Base-by-base conservation (phyloP, 768 basidiomycete species). In the Mrakia hoshinonis region DNA sequence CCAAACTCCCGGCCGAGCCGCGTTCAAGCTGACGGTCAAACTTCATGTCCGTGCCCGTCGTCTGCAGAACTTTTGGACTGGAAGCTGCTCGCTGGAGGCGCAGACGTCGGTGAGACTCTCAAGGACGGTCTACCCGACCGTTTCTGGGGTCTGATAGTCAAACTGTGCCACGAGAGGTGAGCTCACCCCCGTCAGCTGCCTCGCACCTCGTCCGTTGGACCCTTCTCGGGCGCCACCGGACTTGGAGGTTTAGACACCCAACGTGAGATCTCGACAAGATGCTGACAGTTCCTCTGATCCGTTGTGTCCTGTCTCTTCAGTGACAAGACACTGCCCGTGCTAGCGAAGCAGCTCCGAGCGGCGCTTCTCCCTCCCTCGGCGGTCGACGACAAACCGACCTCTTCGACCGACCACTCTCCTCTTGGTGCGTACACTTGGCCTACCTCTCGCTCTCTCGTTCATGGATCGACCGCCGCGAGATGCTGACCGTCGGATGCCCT, bases 131-230 rank as follows among this genome's bases (percentile, higher is more conserved):
- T 92, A 63, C 88, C 91, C 0, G 84, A 87, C 4, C 85, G 88
- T 73, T 83, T 92, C 77, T 83, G 81, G 74, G 85, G 90, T 1
- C 80, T 94, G 31, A 85, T 95, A 75, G 91, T 87, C 6, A 92
- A 92, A 78, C 79, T 92, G 49, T 85, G 85, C 0, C 89, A 92
- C 74, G 92, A 95, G 81, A 92, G 91, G 92, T 91, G 63, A 67
- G 82, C 31, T 46, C 26, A 24, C 43, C 31, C 48, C 58, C 15
- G 6, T 69, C 68, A 26, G 6, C 58, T 39, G 10, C 26, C 39
- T 38, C 34, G 31, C 36, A 31, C 49, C 36, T 52, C 43, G 3
- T 15, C 49, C 34, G 48, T 13, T 52, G 49, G 38, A 34, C 26
- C 22, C n/a, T n/a, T n/a, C n/a, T n/a, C n/a, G n/a, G n/a, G n/a